Base-by-base conservation (phyloP, 331 rosid genomes). In the Erythrophleum ivorense region DNA sequence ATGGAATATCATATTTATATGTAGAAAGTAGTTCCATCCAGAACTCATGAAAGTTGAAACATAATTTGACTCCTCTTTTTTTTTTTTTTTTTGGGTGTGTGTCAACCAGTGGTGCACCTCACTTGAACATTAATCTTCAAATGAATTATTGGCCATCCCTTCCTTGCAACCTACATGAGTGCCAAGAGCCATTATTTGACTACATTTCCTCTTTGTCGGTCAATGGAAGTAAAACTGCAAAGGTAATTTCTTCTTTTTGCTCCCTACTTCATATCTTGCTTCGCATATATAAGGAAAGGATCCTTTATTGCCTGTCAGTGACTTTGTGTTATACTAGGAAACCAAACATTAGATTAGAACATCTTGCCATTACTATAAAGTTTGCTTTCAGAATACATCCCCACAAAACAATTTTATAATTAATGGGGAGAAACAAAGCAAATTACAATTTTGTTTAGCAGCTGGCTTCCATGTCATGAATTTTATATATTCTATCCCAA, bases 61-160 rank as follows among this genome's bases (percentile, higher is more conserved):
- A 11, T 81, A 67, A 87, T 77, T 73, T 79, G 67, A 76, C 52
- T 49, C 54, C 66, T 45, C 60, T 38, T 41, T n/a, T n/a, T n/a
- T n/a, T n/a, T 88, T 73, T 54, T 48, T 36, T 52, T 71, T 80
- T n/a, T 88, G 72, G 66, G 79, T 80, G 6, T 63, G 68, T 62
- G 41, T 14, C n/a, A 19, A 81, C 70, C 93, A 95, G 98, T 59
- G 90, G 97, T 21, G 98, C 99, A 84, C 99, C 95, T 68, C 99
- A 95, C 87, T 82, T 88, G 80, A 95, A 95, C 86, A 88, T 95
- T 68, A 95, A 95, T 80, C 98, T 95, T 77, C 98, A 95, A 82
- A 95, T 95, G 98, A 95, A 95, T 85, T 95, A 95, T 80, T 93
- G 98, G 99, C 98, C 97, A 8, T 87, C 98, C 80, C 97, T 95